phyloP scores from a whole-genome alignment of 306 rosid species.

The Trichosanthes truncata region DNA sequence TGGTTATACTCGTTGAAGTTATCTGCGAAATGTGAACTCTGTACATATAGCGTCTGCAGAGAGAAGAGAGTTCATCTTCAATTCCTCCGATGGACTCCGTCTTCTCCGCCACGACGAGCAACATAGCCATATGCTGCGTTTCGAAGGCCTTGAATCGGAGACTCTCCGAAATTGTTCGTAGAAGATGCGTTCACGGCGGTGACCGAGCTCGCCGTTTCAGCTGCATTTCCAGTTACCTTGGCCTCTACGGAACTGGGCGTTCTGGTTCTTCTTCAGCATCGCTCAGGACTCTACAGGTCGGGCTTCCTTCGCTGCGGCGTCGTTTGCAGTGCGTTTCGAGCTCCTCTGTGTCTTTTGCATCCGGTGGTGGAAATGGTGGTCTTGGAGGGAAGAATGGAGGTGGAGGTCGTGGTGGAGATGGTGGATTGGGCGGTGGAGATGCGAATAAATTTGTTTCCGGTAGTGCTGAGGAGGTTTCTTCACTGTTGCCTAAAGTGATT shows the following conservation, averaged over 20 bases:
- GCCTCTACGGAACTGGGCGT: conserved; percentile 9
- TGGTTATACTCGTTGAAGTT: not conserved
- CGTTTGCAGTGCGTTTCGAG: conserved; percentile 42
- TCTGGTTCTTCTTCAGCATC: conserved; percentile 16
- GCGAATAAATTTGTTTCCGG: conserved; percentile 39
- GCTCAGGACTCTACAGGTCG: conserved; percentile 18
- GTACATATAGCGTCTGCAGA: not conserved
- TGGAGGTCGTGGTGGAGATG: conserved; percentile 36
- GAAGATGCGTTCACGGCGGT: conserved; percentile 19
- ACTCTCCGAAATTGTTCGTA: conserved; percentile 10
- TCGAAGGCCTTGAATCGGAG: conserved; percentile 45
- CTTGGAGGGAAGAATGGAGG: conserved; percentile 31
- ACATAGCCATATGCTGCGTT: conserved; percentile 28
- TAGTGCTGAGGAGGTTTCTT: conserved; percentile 39
- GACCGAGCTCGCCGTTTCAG: conserved; percentile 34
- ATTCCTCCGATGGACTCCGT: conserved; percentile 57
- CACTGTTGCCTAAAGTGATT: conserved; percentile 51
- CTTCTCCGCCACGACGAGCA: conserved; percentile 28
- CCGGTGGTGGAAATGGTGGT: conserved; percentile 50
- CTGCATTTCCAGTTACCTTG: conserved; percentile 10
- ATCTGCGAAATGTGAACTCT: not conserved
- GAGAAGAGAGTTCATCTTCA: not conserved
- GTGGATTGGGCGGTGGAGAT: conserved; percentile 40
- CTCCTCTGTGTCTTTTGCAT: conserved; percentile 46
- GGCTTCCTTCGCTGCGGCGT: conserved; percentile 19